A percentile compares a stretch with the other conserved stretches of the same genome.
Conservation (phyloP, 2,329 filamentous ascomycete species). For the Curvularia hawaiiensis region DNA sequence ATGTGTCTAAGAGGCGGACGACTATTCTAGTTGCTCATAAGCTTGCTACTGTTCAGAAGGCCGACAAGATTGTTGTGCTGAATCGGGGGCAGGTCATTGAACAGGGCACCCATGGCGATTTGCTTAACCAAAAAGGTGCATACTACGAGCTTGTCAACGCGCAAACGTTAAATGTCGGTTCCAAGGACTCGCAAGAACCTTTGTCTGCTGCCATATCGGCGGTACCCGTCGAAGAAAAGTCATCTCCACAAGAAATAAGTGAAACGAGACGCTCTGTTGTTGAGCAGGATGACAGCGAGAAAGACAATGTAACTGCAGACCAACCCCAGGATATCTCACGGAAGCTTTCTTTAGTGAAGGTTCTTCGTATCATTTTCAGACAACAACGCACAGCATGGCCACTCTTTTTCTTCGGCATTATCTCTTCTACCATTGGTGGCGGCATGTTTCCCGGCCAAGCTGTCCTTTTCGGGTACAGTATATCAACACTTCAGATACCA, state of each 20-base stretch:
- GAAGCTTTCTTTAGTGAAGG: constrained; percentile 37
- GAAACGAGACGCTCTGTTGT: constrained; percentile 15
- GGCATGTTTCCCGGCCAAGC: constrained; percentile 47
- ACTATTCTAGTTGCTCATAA: constrained; percentile 81
- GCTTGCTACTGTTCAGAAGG: constrained; percentile 75
- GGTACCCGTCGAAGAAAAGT: not conserved
- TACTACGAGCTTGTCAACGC: constrained; percentile 63
- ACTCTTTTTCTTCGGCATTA: constrained; percentile 34
- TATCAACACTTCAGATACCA: constrained; percentile 45
- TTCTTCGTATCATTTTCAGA: constrained; percentile 40
- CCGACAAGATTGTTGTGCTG: constrained; percentile 79
- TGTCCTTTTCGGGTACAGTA: constrained; percentile 43
- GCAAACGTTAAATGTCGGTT: not conserved
- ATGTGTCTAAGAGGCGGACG: constrained; percentile 66
- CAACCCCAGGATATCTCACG: constrained; percentile 22
- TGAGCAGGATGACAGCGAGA: constrained; percentile 22
- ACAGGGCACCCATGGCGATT: constrained; percentile 73
- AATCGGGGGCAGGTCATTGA: constrained; percentile 74
- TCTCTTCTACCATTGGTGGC: constrained; percentile 31
- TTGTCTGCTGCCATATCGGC: not conserved
- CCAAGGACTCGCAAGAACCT: not conserved
- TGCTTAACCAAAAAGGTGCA: constrained; percentile 67
- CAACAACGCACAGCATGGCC: constrained; percentile 42
- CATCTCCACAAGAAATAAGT: not conserved
- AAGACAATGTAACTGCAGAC: constrained; percentile 18